Conservation (phyloP, 2,329 filamentous ascomycete species). For the Colletotrichum scovillei region DNA sequence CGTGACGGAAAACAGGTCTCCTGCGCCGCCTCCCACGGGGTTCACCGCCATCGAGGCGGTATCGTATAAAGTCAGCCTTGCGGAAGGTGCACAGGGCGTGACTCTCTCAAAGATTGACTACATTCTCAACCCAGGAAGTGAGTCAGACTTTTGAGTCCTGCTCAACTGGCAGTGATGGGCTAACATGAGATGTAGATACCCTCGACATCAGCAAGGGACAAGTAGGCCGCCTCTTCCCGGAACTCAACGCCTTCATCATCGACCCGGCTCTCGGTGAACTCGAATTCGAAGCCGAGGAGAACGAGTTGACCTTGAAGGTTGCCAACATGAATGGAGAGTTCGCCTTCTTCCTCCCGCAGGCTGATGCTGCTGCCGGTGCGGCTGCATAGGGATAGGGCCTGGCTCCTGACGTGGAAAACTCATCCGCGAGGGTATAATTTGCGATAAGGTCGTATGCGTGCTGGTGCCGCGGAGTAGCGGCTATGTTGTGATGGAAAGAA, state of each 20-base stretch:
- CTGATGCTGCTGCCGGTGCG: slow-evolving; percentile 9
- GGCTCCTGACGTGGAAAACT: neutral
- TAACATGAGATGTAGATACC: slow-evolving; percentile 37
- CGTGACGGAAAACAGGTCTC: slow-evolving; percentile 50
- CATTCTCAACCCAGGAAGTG: slow-evolving; percentile 49
- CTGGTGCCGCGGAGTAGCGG: no score
- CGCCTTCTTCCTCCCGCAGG: slow-evolving; percentile 45
- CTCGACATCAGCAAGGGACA: slow-evolving; percentile 49
- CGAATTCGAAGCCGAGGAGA: slow-evolving; percentile 56
- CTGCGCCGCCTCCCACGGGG: slow-evolving; percentile 47
- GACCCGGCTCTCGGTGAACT: slow-evolving; percentile 48
- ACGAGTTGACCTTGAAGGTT: slow-evolving; percentile 48
- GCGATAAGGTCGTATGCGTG: no score
- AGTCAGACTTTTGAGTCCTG: slow-evolving; percentile 25
- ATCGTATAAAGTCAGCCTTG: slow-evolving; percentile 48
- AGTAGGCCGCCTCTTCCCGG: slow-evolving; percentile 48
- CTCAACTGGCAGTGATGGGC: neutral
- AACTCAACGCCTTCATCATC: slow-evolving; percentile 50
- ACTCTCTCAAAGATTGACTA: slow-evolving; percentile 54
- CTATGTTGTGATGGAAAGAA: no score
- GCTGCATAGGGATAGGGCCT: neutral
- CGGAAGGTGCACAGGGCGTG: slow-evolving; percentile 44
- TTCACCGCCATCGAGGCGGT: slow-evolving; percentile 51
- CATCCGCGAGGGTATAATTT: no score
- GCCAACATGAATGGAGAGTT: slow-evolving; percentile 47